Base-by-base conservation (phyloP, 2,329 filamentous ascomycete genomes). In the Fusarium sp. region DNA sequence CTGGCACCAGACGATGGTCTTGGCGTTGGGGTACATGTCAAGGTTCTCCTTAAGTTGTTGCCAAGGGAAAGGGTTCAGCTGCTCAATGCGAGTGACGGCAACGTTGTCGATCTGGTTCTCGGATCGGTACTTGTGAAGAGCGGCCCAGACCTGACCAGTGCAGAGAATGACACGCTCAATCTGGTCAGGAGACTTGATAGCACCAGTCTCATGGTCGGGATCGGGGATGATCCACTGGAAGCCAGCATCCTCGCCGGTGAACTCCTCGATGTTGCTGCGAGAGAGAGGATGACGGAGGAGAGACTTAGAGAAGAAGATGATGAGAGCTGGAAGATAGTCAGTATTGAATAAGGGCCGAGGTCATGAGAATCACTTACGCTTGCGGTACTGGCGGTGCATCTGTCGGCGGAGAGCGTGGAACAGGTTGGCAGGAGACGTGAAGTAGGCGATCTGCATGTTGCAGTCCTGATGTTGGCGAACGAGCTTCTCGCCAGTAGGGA, bases 61-160 rank as follows among this genome's bases (percentile, higher is more conserved):
- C 95, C 96, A 99, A 50, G 96, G 96, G 92, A 99, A 99, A 75
- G 96, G 96, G 84, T 99, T 94, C 63, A 99, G 88, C 83, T 99
- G 96, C 84, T 99, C 96, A 71, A 99, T 89, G 77, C 96, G 94
- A 21, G 94, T 97, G 78, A 99, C 91, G 76, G 95, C 96, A 20
- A 95, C 92, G 77, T 97, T 91, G 80, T 94, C 93, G 77, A 97
- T 88, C 69, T 91, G 90, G 78, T 96, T 91, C 67, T 93, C 87
- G 73, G 91, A 88, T 74, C 96, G 94, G 86, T 97, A 89, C 85
- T 98, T 98, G 83, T 91, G 85, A 43, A 99, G 88, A 23, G 94
- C 90, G 49, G 91, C 89, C 81, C 94, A 99, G 59, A 98, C 95
- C 83, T 99, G 96, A 72, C 96, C 96, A 62, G 91, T 89, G 86